Evolutionary conservation across 192 early-diverging fungal species (phyloP).

Genomic region (Coemansia sp.): DNA sequence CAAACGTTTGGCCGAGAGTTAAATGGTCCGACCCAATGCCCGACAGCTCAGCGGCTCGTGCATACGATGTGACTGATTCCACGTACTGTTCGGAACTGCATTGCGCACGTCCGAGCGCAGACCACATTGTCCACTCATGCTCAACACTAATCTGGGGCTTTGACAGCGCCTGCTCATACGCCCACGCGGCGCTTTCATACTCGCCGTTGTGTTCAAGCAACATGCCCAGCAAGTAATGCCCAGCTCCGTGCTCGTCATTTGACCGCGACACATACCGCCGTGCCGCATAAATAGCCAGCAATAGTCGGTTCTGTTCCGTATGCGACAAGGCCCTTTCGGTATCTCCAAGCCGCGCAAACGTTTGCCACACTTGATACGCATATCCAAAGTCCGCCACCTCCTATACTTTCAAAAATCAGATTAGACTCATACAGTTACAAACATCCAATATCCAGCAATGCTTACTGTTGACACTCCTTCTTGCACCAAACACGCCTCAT

Average conservation of each 20-base stretch:
- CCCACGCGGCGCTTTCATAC: slow-evolving; percentile 64
- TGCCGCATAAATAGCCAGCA: slow-evolving; percentile 39
- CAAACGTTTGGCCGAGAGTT: neutral
- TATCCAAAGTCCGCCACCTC: slow-evolving; percentile 68
- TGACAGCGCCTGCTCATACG: slow-evolving; percentile 57
- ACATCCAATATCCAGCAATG: neutral
- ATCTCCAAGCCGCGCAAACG: slow-evolving; percentile 4
- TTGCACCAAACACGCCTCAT: slow-evolving; percentile 76
- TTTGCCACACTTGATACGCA: slow-evolving; percentile 46
- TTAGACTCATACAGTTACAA: neutral
- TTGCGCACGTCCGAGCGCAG: slow-evolving; percentile 68
- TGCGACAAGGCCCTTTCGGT: slow-evolving; percentile 25
- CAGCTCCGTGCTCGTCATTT: slow-evolving; percentile 22
- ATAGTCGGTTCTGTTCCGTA: slow-evolving; percentile 29
- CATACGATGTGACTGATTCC: slow-evolving; percentile 61
- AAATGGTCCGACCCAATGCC: neutral
- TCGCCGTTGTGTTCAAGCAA: slow-evolving; percentile 73
- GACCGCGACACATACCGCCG: slow-evolving; percentile 32
- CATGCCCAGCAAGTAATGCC: slow-evolving; percentile 62
- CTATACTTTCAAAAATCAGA: slow-evolving; percentile 12
- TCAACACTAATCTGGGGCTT: slow-evolving; percentile 4
- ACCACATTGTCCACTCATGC: slow-evolving; percentile 55
- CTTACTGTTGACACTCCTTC: slow-evolving; percentile 53
- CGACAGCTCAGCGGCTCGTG: slow-evolving; percentile 20
- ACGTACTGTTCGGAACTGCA: slow-evolving; percentile 63